phyloP scores from a whole-genome alignment of 768 basidiomycete genomes.

The Dioszegia aurantiaca region DNA sequence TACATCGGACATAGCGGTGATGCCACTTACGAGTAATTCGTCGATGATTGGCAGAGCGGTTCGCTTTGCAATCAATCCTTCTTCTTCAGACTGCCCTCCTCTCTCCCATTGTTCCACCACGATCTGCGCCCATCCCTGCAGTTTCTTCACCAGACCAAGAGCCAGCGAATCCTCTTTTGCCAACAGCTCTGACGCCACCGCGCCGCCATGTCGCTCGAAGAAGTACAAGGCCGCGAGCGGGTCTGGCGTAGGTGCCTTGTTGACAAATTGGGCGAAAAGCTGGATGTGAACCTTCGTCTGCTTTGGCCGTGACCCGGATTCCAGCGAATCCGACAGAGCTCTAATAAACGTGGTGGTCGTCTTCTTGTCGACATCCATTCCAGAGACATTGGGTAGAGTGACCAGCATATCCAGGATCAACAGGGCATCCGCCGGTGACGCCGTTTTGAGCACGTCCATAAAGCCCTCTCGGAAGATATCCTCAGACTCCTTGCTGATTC shows the following conservation, averaged over 20 bases:
- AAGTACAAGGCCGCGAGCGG: constrained; percentile 23
- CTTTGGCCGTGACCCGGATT: constrained; percentile 4
- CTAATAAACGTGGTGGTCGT: constrained; percentile 13
- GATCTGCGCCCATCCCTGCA: constrained; percentile 17
- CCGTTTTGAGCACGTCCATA: constrained; percentile 16
- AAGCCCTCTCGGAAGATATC: constrained; percentile 33
- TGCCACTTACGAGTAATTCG: constrained; percentile 18
- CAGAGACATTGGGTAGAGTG: constrained; percentile 28
- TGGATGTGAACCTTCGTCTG: constrained; percentile 12
- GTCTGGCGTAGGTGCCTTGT: constrained; percentile 18
- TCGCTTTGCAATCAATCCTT: constrained; percentile 11
- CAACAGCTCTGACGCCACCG: constrained; percentile 13
- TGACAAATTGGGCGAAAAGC: constrained; percentile 20
- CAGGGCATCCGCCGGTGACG: constrained; percentile 13
- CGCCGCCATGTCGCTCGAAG: constrained; percentile 22
- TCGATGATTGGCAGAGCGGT: constrained; percentile 2
- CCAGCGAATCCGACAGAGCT: constrained; percentile 19
- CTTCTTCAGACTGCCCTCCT: constrained; percentile 7
- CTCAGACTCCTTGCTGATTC: constrained; percentile 22
- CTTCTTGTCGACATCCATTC: constrained; percentile 18
- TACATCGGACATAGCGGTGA: background rate
- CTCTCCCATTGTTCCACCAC: constrained; percentile 15
- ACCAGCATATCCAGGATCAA: constrained; percentile 26
- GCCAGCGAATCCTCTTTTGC: constrained; percentile 16
- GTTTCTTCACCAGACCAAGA: constrained; percentile 15